Percentiles rank a stretch among this genome's conserved stretches.
phyloP scores from a whole-genome alignment of 495 filamentous ascomycete species.

The Tuber indicum region DNA sequence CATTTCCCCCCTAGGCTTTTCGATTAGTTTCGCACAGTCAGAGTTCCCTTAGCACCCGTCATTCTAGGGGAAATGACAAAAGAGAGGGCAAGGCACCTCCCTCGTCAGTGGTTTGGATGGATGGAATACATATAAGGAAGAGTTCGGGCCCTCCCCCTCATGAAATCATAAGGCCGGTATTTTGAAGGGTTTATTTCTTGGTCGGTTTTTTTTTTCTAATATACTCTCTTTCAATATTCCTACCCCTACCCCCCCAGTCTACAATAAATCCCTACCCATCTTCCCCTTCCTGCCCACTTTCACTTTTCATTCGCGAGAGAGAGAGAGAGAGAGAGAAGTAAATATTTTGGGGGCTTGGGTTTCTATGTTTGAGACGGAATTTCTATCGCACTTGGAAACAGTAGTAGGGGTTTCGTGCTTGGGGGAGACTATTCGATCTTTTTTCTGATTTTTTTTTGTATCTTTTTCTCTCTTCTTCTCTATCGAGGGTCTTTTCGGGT shows the following conservation, averaged over 20 bases:
- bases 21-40: not conserved
- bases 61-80: constrained; percentile 20
- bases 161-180: constrained; percentile 15
- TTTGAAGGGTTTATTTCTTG: constrained; percentile 15
- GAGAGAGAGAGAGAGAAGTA: constrained; percentile 10
- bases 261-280: constrained; percentile 5
- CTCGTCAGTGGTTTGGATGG: constrained; percentile 6
- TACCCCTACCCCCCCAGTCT: constrained; percentile 14
- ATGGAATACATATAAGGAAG: constrained; percentile 25
- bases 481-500: constrained; percentile 21
- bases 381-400: constrained; percentile 26
- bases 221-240: constrained; percentile 18
- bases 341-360: constrained; percentile 7
- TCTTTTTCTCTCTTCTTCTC: constrained; percentile 6
- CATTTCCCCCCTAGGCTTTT: constrained; percentile 12
- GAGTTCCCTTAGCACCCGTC: constrained; percentile 7
- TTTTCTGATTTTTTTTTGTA: constrained; percentile 3
- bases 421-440: constrained; percentile 24
- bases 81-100: constrained; percentile 7
- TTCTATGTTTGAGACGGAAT: constrained; percentile 17
- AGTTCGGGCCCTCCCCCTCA: constrained; percentile 21
- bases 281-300: constrained; percentile 14
- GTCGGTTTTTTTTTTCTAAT: constrained; percentile 21
- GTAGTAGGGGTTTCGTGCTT: constrained; percentile 5
- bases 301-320: constrained; percentile 6